phyloP scores from a whole-genome alignment of 306 rosid genomes.

The Cucumis melo region DNA sequence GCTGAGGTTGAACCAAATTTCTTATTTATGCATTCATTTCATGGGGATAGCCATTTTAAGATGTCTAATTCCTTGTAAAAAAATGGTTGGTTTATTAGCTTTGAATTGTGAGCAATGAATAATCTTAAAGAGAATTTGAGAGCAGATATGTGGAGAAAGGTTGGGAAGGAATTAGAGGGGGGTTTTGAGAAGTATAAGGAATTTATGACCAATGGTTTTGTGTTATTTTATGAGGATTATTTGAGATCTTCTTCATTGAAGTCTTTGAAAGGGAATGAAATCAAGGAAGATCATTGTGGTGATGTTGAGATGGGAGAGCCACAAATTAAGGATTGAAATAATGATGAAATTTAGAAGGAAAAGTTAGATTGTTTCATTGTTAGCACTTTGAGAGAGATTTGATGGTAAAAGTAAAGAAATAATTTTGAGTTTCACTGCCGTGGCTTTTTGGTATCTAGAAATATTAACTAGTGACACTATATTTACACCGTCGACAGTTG shows the following conservation, averaged over 20 bases:
- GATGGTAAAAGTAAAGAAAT: neutral
- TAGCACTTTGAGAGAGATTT: no score
- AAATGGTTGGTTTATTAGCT: slow-evolving; percentile 24
- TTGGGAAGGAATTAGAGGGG: slow-evolving; percentile 12
- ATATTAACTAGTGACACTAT: no score
- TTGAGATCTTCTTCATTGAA: slow-evolving; percentile 15
- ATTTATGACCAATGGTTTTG: slow-evolving; percentile 15
- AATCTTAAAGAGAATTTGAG: slow-evolving; percentile 14
- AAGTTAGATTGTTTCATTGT: no score
- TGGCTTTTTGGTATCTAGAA: no score
- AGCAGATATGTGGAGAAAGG: slow-evolving; percentile 20
- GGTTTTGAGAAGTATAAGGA: slow-evolving; percentile 36
- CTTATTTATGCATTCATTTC: slow-evolving; percentile 45
- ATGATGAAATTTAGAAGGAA: slow-evolving; percentile 23
- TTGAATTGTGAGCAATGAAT: slow-evolving; percentile 28
- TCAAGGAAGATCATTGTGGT: neutral
- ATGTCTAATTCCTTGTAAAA: slow-evolving; percentile 30
- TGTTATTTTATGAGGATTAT: slow-evolving; percentile 18
- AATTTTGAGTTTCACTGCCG: no score
- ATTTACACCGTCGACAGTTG: no score
- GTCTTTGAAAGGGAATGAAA: slow-evolving; percentile 3
- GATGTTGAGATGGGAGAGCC: slow-evolving; percentile 46
- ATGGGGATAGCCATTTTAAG: slow-evolving; percentile 24
- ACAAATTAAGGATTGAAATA: neutral
- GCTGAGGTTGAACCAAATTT: slow-evolving; percentile 58